These are phyloP conservation scores for Candida ponderosae DNA, from an alignment of 805 yeast genomes.

Conservation along the genomic window DNA sequence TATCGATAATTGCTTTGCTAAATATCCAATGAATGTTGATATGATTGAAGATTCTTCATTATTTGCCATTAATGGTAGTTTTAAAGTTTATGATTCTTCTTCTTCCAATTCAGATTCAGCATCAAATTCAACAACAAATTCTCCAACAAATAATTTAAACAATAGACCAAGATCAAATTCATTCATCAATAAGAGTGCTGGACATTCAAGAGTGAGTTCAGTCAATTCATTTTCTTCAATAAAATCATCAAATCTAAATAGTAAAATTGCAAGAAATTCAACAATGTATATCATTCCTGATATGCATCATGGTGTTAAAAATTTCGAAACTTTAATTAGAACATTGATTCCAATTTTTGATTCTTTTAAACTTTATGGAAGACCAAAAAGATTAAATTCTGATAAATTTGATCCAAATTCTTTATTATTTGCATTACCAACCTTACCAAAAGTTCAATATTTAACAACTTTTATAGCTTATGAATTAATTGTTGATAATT, in stretches of 20 bases:
- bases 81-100: constrained; percentile 26
- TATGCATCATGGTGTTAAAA: constrained; percentile 63
- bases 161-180: constrained; percentile 6
- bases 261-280: constrained; percentile 7
- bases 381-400: constrained; percentile 58
- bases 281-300: constrained; percentile 56
- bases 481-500: constrained; percentile 10
- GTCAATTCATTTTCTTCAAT: constrained; percentile 3
- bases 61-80: constrained; percentile 47
- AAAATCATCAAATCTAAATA: constrained; percentile 3
- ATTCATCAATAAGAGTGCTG: not conserved
- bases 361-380: constrained; percentile 63
- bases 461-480: constrained; percentile 19
- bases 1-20: constrained; percentile 40
- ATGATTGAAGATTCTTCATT: constrained; percentile 52
- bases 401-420: constrained; percentile 47
- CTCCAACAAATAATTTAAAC: not conserved
- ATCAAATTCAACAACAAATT: not conserved
- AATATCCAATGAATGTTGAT: constrained; percentile 49
- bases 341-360: constrained; percentile 63
- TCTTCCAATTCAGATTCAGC: constrained; percentile 3
- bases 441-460: constrained; percentile 61
- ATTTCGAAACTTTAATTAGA: constrained; percentile 67
- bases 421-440: constrained; percentile 65
- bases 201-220: constrained; percentile 3